Conservation (phyloP, 2,329 filamentous ascomycete genomes). For the Exophiala sp. region DNA sequence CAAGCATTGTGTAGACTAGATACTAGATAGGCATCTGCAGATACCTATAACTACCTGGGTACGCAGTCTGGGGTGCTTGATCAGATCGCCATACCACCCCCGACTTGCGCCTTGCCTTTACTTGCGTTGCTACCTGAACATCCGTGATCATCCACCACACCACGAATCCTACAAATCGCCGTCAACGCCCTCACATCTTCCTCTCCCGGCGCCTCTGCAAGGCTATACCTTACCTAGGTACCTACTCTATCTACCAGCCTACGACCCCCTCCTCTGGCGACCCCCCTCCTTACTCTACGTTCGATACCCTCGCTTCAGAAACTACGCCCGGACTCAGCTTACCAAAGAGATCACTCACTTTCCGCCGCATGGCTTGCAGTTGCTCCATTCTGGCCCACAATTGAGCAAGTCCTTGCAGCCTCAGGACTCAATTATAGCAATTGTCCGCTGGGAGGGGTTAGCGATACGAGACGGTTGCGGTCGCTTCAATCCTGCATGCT, state of each 20-base stretch:
- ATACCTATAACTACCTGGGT: no score
- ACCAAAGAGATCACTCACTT: background rate
- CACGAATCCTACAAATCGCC: conserved; percentile 2
- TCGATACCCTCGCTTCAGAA: background rate
- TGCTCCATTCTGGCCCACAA: conserved; percentile 5
- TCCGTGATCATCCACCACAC: background rate
- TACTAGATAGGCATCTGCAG: no score
- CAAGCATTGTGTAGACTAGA: no score
- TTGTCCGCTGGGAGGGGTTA: conserved; percentile 4
- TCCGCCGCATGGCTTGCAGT: conserved; percentile 1
- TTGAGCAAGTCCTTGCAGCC: background rate
- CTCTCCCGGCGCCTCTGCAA: background rate
- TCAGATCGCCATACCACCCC: no score
- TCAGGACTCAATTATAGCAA: conserved; percentile 5
- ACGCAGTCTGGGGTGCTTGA: background rate
- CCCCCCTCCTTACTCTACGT: background rate
- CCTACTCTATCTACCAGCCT: no score
- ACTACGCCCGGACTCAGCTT: conserved; percentile 4
- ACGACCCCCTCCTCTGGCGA: background rate
- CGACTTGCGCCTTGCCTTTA: no score
- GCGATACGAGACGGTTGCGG: conserved; percentile 5
- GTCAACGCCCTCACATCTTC: background rate
- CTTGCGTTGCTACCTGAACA: no score
- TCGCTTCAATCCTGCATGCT: background rate
- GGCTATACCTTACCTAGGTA: conserved; percentile 1